These are phyloP conservation scores for Cicer pinnatifidum DNA, from an alignment of 306 rosid species.

Conservation along the genomic window DNA sequence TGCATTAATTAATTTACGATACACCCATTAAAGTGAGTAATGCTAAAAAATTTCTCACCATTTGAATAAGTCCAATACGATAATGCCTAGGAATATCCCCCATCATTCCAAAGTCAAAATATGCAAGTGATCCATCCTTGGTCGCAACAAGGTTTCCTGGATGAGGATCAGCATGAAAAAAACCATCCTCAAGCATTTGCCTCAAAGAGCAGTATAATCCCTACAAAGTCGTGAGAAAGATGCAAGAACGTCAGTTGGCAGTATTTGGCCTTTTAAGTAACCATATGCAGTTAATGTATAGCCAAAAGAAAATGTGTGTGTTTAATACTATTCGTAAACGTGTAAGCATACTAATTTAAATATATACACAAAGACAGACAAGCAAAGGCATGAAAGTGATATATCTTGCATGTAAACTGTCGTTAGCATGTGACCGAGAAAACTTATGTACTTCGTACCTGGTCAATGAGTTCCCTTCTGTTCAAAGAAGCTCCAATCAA, in stretches of 20 bases:
- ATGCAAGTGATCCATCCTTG: slow-evolving; percentile 75
- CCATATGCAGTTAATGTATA: slow-evolving; percentile 28
- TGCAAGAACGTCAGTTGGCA: slow-evolving; percentile 32
- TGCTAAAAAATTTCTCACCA: slow-evolving; percentile 61
- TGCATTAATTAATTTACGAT: slow-evolving; percentile 30
- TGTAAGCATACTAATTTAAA: slow-evolving; percentile 28
- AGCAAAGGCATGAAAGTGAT: slow-evolving; percentile 25
- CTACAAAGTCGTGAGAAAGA: slow-evolving; percentile 54
- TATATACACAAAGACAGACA: background rate
- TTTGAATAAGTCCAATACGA: slow-evolving; percentile 85
- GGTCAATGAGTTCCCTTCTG: slow-evolving; percentile 85
- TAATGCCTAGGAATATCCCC: slow-evolving; percentile 97
- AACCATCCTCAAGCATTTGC: slow-evolving; percentile 93
- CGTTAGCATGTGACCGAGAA: slow-evolving; percentile 40
- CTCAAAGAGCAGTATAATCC: slow-evolving; percentile 91
- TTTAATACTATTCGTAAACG: slow-evolving; percentile 16
- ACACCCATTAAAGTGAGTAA: slow-evolving; percentile 15
- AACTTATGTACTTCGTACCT: slow-evolving; percentile 54
- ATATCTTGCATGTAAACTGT: slow-evolving; percentile 24
- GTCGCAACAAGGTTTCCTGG: slow-evolving; percentile 97
- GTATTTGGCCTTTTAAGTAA: slow-evolving; percentile 25
- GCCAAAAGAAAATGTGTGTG: slow-evolving; percentile 8
- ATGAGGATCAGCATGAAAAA: slow-evolving; percentile 98
- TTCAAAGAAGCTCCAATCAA: slow-evolving; percentile 71
- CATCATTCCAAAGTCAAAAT: slow-evolving; percentile 99